Conservation (phyloP, 2,329 filamentous ascomycete species). For the Cladorrhinum sp. region DNA sequence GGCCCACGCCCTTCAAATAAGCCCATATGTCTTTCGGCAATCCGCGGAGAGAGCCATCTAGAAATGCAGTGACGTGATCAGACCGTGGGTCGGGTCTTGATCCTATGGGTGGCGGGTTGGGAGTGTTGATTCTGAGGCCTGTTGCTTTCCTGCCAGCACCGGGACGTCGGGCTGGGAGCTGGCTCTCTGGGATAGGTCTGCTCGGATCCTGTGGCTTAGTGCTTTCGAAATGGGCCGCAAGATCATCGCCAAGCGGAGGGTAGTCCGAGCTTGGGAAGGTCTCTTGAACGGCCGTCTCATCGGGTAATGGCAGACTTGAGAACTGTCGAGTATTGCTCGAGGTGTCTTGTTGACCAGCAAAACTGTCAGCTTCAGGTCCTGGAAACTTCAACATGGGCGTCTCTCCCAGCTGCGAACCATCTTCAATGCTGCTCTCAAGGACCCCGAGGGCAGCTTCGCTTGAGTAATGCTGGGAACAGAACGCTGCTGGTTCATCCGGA, state of each 20-base stretch:
- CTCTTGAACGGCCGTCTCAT: not conserved
- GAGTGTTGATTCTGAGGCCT: not conserved
- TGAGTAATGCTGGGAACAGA: not conserved
- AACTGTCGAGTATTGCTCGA: not conserved
- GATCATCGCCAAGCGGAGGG: not conserved
- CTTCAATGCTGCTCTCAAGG: too few species aligned
- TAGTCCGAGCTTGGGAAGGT: not conserved
- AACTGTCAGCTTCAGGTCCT: not conserved
- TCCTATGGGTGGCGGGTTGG: conserved; percentile 1
- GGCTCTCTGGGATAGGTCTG: not conserved
- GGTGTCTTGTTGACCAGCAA: not conserved
- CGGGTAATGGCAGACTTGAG: not conserved
- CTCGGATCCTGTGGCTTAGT: not conserved
- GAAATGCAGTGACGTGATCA: not conserved
- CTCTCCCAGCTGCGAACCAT: too few species aligned
- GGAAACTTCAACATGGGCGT: not conserved
- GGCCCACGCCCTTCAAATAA: not conserved
- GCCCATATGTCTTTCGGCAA: not conserved
- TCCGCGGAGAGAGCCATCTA: not conserved
- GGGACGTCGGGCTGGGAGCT: not conserved
- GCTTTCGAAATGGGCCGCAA: not conserved
- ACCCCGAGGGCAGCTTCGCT: not conserved
- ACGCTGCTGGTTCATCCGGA: not conserved
- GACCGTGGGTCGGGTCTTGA: not conserved
- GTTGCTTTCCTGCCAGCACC: not conserved